phyloP scores from a whole-genome alignment of 1,284 basidiomycete species.

The Pterulicium gracile region DNA sequence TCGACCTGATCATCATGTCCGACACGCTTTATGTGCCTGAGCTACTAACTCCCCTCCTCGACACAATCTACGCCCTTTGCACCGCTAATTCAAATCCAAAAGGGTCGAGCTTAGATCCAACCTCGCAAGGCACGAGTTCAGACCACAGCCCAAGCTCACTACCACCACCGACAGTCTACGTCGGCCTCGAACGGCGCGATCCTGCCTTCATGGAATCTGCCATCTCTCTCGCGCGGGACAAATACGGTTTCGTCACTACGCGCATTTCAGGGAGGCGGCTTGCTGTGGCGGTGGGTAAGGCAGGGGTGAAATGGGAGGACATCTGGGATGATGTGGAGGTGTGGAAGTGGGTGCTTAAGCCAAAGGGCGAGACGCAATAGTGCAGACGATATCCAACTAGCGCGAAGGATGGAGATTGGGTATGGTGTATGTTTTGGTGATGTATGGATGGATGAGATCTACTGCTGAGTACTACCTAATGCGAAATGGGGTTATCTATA shows the following conservation, averaged over 20 bases:
- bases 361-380: constrained; percentile 6
- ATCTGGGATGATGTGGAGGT: constrained; percentile 75
- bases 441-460: too few relatives aligned
- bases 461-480: too few relatives aligned
- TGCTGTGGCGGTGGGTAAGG: constrained; percentile 48
- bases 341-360: constrained; percentile 39
- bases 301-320: constrained; percentile 45
- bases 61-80: constrained; percentile 49
- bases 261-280: constrained; percentile 54
- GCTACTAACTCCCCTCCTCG: constrained; percentile 62
- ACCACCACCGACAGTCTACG: constrained; percentile 38
- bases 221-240: constrained; percentile 34
- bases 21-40: constrained; percentile 72
- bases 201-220: constrained; percentile 50
- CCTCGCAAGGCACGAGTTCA: too few relatives aligned
- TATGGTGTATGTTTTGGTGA: too few relatives aligned
- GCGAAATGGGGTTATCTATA: too few relatives aligned
- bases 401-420: too few relatives aligned
- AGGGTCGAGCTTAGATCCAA: too few relatives aligned
- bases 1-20: constrained; percentile 75
- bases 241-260: constrained; percentile 47
- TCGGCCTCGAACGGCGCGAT: constrained; percentile 75
- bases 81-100: too few relatives aligned
- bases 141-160: too few relatives aligned
- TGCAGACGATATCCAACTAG: too few relatives aligned